A percentile compares a stretch with the other conserved stretches of the same genome.
Evolutionary conservation across 805 yeast genomes (phyloP).

Genomic region (Nematodospora valgi): DNA sequence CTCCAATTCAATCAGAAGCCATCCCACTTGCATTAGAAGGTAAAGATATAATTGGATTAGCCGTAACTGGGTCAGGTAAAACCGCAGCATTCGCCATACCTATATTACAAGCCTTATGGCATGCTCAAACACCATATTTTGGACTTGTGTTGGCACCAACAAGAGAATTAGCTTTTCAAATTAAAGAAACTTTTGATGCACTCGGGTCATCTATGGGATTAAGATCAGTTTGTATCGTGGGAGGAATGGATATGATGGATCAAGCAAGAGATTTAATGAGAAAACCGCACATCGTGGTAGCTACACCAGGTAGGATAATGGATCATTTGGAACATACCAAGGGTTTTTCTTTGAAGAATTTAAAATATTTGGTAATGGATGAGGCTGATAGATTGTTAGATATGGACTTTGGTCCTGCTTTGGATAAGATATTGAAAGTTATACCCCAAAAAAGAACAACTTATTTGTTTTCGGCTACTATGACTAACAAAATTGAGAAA

Average conservation of each 20-base stretch:
- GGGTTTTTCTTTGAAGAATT: slow-evolving; percentile 76
- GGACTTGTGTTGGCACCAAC: slow-evolving; percentile 88
- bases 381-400: slow-evolving; percentile 96
- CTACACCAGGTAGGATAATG: slow-evolving; percentile 92
- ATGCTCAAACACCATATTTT: slow-evolving; percentile 81
- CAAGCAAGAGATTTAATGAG: slow-evolving; percentile 92
- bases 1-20: slow-evolving; percentile 90
- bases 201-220: slow-evolving; percentile 89
- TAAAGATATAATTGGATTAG: slow-evolving; percentile 90
- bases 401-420: slow-evolving; percentile 94
- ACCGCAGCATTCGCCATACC: slow-evolving; percentile 99
- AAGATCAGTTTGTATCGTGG: slow-evolving; percentile 85
- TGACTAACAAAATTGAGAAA: slow-evolving; percentile 93
- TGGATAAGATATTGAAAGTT: slow-evolving; percentile 78
- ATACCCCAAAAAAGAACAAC: slow-evolving; percentile 85
- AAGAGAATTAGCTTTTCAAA: slow-evolving; percentile 81
- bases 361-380: slow-evolving; percentile 87
- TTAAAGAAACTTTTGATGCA: slow-evolving; percentile 93
- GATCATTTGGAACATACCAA: slow-evolving; percentile 92
- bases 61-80: slow-evolving; percentile 97
- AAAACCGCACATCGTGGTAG: slow-evolving; percentile 91
- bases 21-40: slow-evolving; percentile 90
- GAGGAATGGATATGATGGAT: slow-evolving; percentile 98
- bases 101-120: slow-evolving; percentile 85
- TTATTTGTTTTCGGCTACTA: slow-evolving; percentile 91